Base-by-base conservation (phyloP, 176 grass and related monocot species). In the Rhynchospora tenuis region DNA sequence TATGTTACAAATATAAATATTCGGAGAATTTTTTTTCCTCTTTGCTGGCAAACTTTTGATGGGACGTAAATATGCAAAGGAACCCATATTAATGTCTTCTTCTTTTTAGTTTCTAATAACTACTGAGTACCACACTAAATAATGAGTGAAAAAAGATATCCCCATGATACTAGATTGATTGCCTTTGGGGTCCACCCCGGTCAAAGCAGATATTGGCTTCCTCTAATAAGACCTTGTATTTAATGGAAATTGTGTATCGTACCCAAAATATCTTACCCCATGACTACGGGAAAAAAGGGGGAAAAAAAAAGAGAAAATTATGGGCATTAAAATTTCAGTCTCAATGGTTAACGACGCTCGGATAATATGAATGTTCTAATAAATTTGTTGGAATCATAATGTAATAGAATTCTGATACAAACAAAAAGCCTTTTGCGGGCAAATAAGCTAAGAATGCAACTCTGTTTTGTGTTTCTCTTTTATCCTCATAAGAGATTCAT, bases 141-240 rank as follows among this genome's bases (percentile, higher is more conserved):
- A 76, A 75, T 27, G 52, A 76, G 24, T 76, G 7, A 1, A 55
- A 55, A 55, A 76, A 55, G 73, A 55, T 76, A 76, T 76, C 73
- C 23, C 48, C 45, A 76, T 76, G 24, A 71, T 71, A 71, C 16
- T 45, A 55, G 29, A 76, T 52, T 28, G 46, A 75, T 75, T 28
- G 72, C 22, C 52, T 75, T 47, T 8, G 46, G 72, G 47, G 2
- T 47, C 72, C 47, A 75, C 6, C 27, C 16, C 46, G 47, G 72
- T 75, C 72, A 75, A 75, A 75, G 22, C 51, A 4, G 72, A 75
- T 44, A 20, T 70, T 70, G 66, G 16, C 33, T 54, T 22, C 6
- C 17, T 28, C 46, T 28, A 75, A 75, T 75, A 28, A 75, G 23
- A 4, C 46, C 13, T 54, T 9, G 0, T 54, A 54, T 75, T 28